Base-by-base conservation (phyloP, 768 basidiomycete genomes). In the Pisolithus sp. region DNA sequence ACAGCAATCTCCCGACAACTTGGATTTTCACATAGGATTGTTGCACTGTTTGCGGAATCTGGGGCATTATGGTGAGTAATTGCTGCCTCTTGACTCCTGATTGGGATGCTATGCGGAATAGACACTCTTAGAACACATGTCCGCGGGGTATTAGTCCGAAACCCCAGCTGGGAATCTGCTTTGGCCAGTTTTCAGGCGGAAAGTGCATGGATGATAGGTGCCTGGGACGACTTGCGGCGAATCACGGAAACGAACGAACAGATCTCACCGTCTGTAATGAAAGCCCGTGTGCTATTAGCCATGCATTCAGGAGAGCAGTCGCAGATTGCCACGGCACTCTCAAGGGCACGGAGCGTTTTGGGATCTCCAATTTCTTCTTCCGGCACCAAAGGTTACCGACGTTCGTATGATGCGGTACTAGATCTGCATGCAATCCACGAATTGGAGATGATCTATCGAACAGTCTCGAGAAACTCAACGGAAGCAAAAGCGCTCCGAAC, bases 111-210 rank as follows among this genome's bases (percentile, higher is more conserved):
- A 52, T 45, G 26, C 46, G 15, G 9, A 52, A n/a, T 60, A 94
- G 96, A 99, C 60, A 95, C 95, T 0, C 69, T 98, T 53, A 81
- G 92, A 38, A 99, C 95, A 1, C 96, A 98, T 65, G 93, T 98
- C 24, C 79, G 81, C 55, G 96, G 96, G 6, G 85, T 97, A 8
- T 76, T 98, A 18, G 86, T 84, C 39, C 82, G 85, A 12, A 83
- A 90, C 63, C 87, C 92, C 0, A 80, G 83, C 48, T 98, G 96
- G 95, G 79, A 86, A 52, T 63, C 74, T 6, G 75, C 77, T 3
- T 73, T 99, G 10, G 81, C 85, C 6, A 83, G 85, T 0, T 97
- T 92, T 62, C 89, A 92, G 59, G 82, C 89, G 10, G 94, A 99
- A 71, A 89, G 93, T 54, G 89, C 92, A 2, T 95, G 93, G 86